Conservation (phyloP, 306 rosid species). For the Lathyrus aphaca region DNA sequence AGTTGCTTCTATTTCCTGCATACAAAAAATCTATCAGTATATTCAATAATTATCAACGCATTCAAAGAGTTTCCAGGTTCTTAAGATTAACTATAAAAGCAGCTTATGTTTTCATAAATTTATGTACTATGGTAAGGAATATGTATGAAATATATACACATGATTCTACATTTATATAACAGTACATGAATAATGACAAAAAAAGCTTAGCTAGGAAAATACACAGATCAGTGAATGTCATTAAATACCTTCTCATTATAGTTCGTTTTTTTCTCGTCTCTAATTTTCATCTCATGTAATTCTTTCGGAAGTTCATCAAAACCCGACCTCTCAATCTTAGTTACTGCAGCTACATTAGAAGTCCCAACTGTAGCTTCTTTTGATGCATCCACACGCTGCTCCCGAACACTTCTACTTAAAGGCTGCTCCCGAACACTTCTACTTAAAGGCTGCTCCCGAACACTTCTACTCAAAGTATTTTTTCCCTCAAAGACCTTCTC, state of each 20-base stretch:
- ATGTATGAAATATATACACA: neutral
- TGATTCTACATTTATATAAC: slow-evolving; percentile 18
- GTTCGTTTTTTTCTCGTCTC: slow-evolving; percentile 61
- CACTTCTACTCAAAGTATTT: slow-evolving; percentile 38
- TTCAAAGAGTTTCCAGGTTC: slow-evolving; percentile 4
- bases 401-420: slow-evolving; percentile 41
- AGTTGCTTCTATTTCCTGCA: slow-evolving; percentile 71
- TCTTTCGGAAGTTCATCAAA: slow-evolving; percentile 72
- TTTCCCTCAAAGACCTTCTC: slow-evolving; percentile 45
- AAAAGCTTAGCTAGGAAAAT: neutral
- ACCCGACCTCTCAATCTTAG: slow-evolving; percentile 56
- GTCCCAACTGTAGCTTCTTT: slow-evolving; percentile 53
- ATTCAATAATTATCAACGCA: slow-evolving; percentile 1
- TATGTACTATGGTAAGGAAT: neutral
- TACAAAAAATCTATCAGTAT: slow-evolving; percentile 23
- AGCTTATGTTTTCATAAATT: neutral
- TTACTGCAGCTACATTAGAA: slow-evolving; percentile 47
- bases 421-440: slow-evolving; percentile 9
- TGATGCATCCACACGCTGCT: slow-evolving; percentile 42
- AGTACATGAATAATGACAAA: slow-evolving; percentile 16
- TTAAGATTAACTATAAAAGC: neutral
- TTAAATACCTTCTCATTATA: slow-evolving; percentile 66
- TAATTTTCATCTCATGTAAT: slow-evolving; percentile 71
- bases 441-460: slow-evolving; percentile 14
- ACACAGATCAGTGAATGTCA: neutral